A percentile compares a stretch with the other conserved stretches of the same genome.
Conservation (phyloP, 106 monocot genomes). For the Gastrodia elata region DNA sequence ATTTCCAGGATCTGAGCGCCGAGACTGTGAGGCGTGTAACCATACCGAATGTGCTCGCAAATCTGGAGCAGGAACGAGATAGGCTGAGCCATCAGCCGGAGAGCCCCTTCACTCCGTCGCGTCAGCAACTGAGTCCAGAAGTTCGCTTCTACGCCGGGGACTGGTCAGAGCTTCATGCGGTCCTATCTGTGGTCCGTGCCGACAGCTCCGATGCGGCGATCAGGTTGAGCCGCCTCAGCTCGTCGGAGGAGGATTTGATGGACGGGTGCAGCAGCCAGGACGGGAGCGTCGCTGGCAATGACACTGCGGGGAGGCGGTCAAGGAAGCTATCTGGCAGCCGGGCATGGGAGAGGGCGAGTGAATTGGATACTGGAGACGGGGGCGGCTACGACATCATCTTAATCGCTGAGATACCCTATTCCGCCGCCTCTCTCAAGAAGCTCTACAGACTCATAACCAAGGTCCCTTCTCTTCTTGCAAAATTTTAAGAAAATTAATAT, state of each 20-base stretch:
- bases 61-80: constrained; percentile 70
- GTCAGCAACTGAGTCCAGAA: constrained; percentile 49
- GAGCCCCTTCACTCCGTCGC: constrained; percentile 68
- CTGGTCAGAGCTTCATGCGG: constrained; percentile 69
- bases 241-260: constrained; percentile 80
- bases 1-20: constrained; percentile 89
- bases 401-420: constrained; percentile 53
- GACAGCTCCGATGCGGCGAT: constrained; percentile 25
- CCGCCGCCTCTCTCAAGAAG: constrained; percentile 48
- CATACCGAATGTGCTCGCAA: constrained; percentile 78
- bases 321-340: constrained; percentile 88
- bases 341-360: constrained; percentile 90
- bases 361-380: constrained; percentile 39
- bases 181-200: constrained; percentile 50
- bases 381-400: constrained; percentile 86
- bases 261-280: constrained; percentile 72
- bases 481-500: not conserved
- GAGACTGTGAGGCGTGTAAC: constrained; percentile 77
- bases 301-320: constrained; percentile 39
- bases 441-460: constrained; percentile 69
- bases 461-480: constrained; percentile 24
- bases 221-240: constrained; percentile 30
- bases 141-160: constrained; percentile 83
- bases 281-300: constrained; percentile 46
- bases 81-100: constrained; percentile 54